Conservation (phyloP, 2,329 filamentous ascomycete genomes). For the Trichoderma cornu-damae region DNA sequence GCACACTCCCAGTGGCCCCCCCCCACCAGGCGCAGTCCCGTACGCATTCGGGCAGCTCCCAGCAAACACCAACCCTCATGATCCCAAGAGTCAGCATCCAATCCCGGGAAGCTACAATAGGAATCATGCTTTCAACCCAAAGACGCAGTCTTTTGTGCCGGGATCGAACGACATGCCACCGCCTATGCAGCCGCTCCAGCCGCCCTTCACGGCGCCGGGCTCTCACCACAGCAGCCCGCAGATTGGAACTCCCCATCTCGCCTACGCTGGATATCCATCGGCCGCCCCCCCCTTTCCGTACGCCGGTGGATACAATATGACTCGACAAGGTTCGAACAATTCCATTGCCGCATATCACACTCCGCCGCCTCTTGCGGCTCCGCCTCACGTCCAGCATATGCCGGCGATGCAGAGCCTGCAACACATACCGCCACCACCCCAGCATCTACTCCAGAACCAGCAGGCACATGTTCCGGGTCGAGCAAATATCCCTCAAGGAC, state of each 20-base stretch:
- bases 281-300: slow-evolving; percentile 39
- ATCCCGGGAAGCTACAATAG: slow-evolving; percentile 79
- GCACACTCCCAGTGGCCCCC: slow-evolving; percentile 25
- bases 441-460: slow-evolving; percentile 41
- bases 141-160: slow-evolving; percentile 88
- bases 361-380: slow-evolving; percentile 27
- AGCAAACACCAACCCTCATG: slow-evolving; percentile 62
- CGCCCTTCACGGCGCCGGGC: slow-evolving; percentile 44
- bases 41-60: slow-evolving; percentile 80
- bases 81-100: slow-evolving; percentile 71
- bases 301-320: slow-evolving; percentile 50
- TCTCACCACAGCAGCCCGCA: slow-evolving; percentile 52
- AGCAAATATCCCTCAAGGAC: slow-evolving; percentile 40
- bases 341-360: slow-evolving; percentile 49
- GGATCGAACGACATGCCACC: slow-evolving; percentile 45
- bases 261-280: slow-evolving; percentile 46
- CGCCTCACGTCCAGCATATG: slow-evolving; percentile 37
- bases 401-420: slow-evolving; percentile 37
- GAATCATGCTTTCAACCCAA: slow-evolving; percentile 80
- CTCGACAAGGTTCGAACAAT: slow-evolving; percentile 51
- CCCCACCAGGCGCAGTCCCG: slow-evolving; percentile 38
- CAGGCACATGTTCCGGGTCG: slow-evolving; percentile 43
- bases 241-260: slow-evolving; percentile 47
- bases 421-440: slow-evolving; percentile 33
- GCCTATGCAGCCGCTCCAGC: slow-evolving; percentile 44